Evolutionary conservation across 108 stramenopile species (phyloP).

Genomic region (Nitzschia palea): DNA sequence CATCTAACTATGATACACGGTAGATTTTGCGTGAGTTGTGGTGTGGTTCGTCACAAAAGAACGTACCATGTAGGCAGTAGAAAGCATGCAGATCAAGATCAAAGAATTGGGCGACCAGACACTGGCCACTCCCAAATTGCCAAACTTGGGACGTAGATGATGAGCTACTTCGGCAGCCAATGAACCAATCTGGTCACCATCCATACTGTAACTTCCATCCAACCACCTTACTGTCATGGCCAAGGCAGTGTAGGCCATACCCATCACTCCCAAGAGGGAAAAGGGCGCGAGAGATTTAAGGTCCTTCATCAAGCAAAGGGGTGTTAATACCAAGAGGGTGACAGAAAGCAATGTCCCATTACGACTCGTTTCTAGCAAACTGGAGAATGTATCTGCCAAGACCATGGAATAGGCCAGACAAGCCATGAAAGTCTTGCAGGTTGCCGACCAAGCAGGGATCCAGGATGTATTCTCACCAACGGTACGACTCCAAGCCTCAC

Average conservation of each 20-base stretch:
- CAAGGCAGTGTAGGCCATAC: constrained; percentile 85
- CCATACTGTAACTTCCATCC: constrained; percentile 72
- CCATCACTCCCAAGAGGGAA: constrained; percentile 74
- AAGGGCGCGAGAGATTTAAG: constrained; percentile 84
- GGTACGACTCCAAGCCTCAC: constrained; percentile 86
- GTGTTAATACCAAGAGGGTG: constrained; percentile 76
- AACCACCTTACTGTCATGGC: constrained; percentile 80
- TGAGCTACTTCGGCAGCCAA: constrained; percentile 50
- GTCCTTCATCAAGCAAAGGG: constrained; percentile 90
- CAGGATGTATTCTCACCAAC: constrained; percentile 74
- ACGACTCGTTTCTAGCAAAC: constrained; percentile 62
- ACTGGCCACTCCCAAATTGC: constrained; percentile 55
- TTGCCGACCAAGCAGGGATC: constrained; percentile 83
- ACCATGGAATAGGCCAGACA: constrained; percentile 94
- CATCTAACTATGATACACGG: no score
- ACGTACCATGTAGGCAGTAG: constrained; percentile 90
- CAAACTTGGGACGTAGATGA: constrained; percentile 71
- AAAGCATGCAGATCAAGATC: constrained; percentile 95
- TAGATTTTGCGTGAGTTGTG: neutral
- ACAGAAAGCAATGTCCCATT: constrained; percentile 60
- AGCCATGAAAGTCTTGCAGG: constrained; percentile 86
- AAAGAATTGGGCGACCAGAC: constrained; percentile 76
- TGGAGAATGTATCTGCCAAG: constrained; percentile 86
- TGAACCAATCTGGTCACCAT: constrained; percentile 27
- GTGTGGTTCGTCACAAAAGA: neutral